Conservation (phyloP, 2,329 filamentous ascomycete genomes). For the Apiospora kogelbergensis region DNA sequence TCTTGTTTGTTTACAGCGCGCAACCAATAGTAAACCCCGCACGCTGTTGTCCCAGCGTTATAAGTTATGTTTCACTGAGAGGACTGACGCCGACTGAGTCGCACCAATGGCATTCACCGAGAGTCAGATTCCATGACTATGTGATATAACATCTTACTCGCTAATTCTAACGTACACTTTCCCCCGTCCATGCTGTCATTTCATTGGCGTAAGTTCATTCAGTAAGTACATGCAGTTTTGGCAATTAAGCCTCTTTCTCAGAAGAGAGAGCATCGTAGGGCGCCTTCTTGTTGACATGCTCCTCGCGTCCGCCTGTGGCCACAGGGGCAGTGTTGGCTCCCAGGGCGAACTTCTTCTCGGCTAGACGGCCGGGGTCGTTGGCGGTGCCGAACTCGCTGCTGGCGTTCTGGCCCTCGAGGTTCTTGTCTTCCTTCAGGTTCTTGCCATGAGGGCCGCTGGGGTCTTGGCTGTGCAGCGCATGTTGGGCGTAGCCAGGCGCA, state of each 20-base stretch:
- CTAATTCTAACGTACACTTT: neutral
- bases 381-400: slow-evolving; percentile 45
- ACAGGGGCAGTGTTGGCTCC: slow-evolving; percentile 57
- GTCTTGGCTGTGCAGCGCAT: slow-evolving; percentile 23
- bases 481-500: slow-evolving; percentile 41
- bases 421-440: slow-evolving; percentile 39
- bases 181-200: neutral
- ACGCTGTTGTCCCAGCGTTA: too few species aligned
- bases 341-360: slow-evolving; percentile 42
- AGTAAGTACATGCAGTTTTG: neutral
- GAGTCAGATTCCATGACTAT: too few species aligned
- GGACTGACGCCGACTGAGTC: too few species aligned
- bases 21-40: too few species aligned
- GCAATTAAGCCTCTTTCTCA: slow-evolving; percentile 19
- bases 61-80: too few species aligned
- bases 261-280: slow-evolving; percentile 22
- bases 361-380: slow-evolving; percentile 46
- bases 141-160: too few species aligned
- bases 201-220: neutral
- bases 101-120: too few species aligned
- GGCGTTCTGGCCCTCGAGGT: slow-evolving; percentile 37
- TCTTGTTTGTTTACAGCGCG: too few species aligned
- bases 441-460: slow-evolving; percentile 41
- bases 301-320: slow-evolving; percentile 48
- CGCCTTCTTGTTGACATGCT: slow-evolving; percentile 27